Evolutionary conservation across 441 rosid species (phyloP).

Genomic region (Bocquillonia castaneifolia): DNA sequence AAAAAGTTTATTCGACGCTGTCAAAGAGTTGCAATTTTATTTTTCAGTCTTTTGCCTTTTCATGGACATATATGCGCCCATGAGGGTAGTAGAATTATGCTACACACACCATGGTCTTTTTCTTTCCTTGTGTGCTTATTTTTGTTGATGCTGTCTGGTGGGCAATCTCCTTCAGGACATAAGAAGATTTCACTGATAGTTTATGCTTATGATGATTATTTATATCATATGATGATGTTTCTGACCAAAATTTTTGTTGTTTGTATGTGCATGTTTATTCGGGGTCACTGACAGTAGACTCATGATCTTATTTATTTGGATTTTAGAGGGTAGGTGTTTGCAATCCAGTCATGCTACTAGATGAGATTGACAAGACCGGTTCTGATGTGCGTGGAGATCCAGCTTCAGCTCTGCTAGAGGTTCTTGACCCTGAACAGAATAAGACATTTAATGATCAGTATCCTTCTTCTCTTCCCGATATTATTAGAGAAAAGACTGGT

Average conservation of each 20-base stretch:
- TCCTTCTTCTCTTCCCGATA: conserved; percentile 41
- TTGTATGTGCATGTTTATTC: neutral
- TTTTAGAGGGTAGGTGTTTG: conserved; percentile 81
- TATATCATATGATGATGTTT: conserved; percentile 1
- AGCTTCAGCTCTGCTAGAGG: conserved; percentile 96
- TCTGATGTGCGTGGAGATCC: conserved; percentile 99
- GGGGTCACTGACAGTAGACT: conserved; percentile 13
- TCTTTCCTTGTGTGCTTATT: neutral
- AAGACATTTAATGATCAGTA: conserved; percentile 94
- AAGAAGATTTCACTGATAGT: neutral
- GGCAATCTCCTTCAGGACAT: conserved; percentile 4
- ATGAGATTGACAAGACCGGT: conserved; percentile 99
- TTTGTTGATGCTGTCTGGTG: conserved; percentile 11
- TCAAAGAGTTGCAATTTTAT: neutral
- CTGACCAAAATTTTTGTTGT: neutral
- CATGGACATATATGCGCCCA: neutral
- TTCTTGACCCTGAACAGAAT: conserved; percentile 98
- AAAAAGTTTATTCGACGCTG: neutral
- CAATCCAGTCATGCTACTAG: conserved; percentile 96
- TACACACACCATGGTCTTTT: neutral
- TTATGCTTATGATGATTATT: conserved; percentile 5
- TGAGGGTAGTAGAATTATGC: neutral
- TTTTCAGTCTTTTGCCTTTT: neutral
- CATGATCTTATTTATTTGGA: conserved; percentile 27
- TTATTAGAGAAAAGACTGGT: conserved; percentile 4